Evolutionary conservation across 2,329 filamentous ascomycete species (phyloP).

Genomic region (Parastagonospora nodorum): DNA sequence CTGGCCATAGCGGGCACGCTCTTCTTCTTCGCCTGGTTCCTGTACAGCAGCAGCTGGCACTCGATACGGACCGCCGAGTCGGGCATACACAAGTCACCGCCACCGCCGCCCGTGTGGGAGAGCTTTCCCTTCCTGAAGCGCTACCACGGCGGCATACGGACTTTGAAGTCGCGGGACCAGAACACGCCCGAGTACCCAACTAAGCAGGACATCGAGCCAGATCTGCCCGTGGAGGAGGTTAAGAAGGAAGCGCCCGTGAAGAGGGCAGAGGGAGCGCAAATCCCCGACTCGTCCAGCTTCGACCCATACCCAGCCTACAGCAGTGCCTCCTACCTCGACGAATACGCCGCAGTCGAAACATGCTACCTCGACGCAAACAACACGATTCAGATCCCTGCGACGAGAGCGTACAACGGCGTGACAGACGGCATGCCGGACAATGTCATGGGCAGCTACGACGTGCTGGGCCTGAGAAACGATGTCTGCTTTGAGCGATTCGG

Average conservation of each 20-base stretch:
- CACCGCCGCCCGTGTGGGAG: constrained; percentile 79
- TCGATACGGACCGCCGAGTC: constrained; percentile 67
- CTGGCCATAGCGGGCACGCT: constrained; percentile 71
- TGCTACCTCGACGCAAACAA: constrained; percentile 78
- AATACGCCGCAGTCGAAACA: constrained; percentile 67
- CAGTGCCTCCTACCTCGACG: constrained; percentile 60
- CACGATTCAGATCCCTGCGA: constrained; percentile 68
- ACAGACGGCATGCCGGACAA: constrained; percentile 84
- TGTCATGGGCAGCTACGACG: constrained; percentile 82
- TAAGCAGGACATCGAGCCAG: constrained; percentile 56
- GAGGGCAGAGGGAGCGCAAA: constrained; percentile 30
- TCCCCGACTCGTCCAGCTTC: constrained; percentile 54
- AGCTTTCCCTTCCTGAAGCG: constrained; percentile 81
- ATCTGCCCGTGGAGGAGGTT: constrained; percentile 33
- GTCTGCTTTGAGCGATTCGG: constrained; percentile 94
- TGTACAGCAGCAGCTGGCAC: constrained; percentile 74
- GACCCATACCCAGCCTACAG: constrained; percentile 71
- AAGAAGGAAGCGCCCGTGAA: constrained; percentile 37
- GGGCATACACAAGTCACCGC: constrained; percentile 63
- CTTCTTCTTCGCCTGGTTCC: constrained; percentile 74
- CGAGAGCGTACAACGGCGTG: constrained; percentile 77
- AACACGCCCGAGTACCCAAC: constrained; percentile 83
- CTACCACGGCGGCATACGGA: constrained; percentile 87
- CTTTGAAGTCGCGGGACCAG: constrained; percentile 66
- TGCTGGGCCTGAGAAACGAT: constrained; percentile 78